Percentiles rank a stretch among this genome's conserved stretches.
phyloP scores from a whole-genome alignment of 371 early-diverging fungal genomes.

The Blastocladiella emersonii region DNA sequence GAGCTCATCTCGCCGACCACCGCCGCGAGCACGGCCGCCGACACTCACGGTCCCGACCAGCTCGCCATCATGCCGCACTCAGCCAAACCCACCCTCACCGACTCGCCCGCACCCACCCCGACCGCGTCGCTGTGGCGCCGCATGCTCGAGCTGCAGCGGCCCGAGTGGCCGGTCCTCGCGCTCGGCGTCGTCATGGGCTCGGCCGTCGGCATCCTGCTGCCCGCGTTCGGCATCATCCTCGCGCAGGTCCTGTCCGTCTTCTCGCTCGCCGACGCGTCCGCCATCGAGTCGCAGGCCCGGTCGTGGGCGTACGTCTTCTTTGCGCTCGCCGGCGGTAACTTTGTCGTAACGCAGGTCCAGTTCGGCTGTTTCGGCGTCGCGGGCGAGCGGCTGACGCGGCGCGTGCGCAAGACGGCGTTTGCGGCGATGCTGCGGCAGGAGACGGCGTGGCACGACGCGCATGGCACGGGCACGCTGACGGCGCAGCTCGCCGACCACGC shows the following conservation, averaged over 20 bases:
- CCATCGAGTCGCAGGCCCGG: slow-evolving; percentile 17
- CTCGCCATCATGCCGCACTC: too few relatives aligned
- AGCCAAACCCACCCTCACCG: too few relatives aligned
- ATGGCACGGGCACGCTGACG: slow-evolving; percentile 26
- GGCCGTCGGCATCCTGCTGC: slow-evolving; percentile 36
- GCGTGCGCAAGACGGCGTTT: slow-evolving; percentile 52
- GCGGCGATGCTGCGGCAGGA: slow-evolving; percentile 76
- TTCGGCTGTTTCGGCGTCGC: slow-evolving; percentile 29
- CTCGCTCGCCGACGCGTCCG: not conserved
- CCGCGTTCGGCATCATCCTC: slow-evolving; percentile 19
- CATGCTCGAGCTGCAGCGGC: not conserved
- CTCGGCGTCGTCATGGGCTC: slow-evolving; percentile 11
- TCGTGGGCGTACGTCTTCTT: slow-evolving; percentile 63
- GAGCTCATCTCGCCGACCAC: not conserved
- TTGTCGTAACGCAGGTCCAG: not conserved
- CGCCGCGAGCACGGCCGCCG: not conserved
- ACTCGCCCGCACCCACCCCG: too few relatives aligned
- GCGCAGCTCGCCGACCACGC: slow-evolving; percentile 16
- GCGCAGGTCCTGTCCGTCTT: not conserved
- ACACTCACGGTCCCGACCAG: not conserved
- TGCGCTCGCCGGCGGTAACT: slow-evolving; percentile 4
- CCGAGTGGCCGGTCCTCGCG: not conserved
- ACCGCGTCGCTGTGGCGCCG: not conserved
- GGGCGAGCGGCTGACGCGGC: slow-evolving; percentile 30
- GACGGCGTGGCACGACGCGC: slow-evolving; percentile 74